Evolutionary conservation across 164 flowering plant species (phyloP).

Genomic region (Chimonanthus salicifolius): DNA sequence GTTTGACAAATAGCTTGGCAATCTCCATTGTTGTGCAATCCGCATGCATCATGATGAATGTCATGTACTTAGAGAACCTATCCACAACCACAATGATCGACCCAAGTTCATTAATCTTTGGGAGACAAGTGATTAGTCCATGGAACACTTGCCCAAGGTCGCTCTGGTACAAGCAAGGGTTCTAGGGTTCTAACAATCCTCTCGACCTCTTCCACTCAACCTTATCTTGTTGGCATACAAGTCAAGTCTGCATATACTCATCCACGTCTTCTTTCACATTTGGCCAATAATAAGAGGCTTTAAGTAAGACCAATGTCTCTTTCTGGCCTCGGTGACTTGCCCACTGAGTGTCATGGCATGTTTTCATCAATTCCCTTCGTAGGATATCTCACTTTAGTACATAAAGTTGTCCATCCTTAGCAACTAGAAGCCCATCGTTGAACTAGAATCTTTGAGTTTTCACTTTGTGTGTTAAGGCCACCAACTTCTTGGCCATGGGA

Average conservation of each 20-base stretch:
- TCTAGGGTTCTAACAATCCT: not conserved
- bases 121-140: not conserved
- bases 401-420: not conserved
- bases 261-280: not conserved
- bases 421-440: not conserved
- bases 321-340: not conserved
- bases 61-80: not conserved
- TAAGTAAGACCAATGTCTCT: not conserved
- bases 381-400: not conserved
- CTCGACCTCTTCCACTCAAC: not conserved
- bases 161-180: not conserved
- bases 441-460: not conserved
- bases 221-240: constrained; percentile 8
- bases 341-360: constrained; percentile 1
- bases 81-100: constrained; percentile 1
- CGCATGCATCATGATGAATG: not conserved
- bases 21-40: not conserved
- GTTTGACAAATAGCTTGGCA: not conserved
- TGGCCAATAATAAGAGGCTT: not conserved
- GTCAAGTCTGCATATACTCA: not conserved
- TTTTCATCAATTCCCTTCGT: not conserved
- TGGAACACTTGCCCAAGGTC: constrained; percentile 1
- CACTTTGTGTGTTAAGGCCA: not conserved
- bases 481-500: not conserved
- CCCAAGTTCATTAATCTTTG: not conserved